Percentiles rank a stretch among this genome's conserved stretches.
These are phyloP conservation scores for Nothophytophthora sp. DNA, from an alignment of 352 stramenopile species.

Conservation along the genomic window DNA sequence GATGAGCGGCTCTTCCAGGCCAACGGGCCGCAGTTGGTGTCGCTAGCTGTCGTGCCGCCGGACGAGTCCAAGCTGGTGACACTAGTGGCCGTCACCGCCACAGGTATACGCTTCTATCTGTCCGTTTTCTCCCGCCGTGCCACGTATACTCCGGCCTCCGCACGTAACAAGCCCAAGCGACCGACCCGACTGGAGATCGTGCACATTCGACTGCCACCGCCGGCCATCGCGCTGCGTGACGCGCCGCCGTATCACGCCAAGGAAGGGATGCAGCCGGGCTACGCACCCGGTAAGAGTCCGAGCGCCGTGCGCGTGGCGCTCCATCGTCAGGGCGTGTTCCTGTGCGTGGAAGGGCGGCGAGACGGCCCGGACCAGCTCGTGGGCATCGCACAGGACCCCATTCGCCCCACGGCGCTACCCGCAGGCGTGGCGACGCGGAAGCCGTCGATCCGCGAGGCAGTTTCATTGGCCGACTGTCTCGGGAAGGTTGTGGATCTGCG, in stretches of 20 bases:
- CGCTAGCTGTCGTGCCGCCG: constrained; percentile 57
- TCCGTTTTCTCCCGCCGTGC: constrained; percentile 81
- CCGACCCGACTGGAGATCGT: constrained; percentile 74
- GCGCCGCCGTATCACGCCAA: constrained; percentile 84
- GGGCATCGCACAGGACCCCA: constrained; percentile 71
- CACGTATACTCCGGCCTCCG: constrained; percentile 35
- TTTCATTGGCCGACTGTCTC: constrained; percentile 75
- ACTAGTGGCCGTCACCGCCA: constrained; percentile 91
- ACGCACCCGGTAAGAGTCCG: constrained; percentile 76
- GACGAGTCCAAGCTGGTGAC: constrained; percentile 87
- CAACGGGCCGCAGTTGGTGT: constrained; percentile 67
- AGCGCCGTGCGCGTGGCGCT: constrained; percentile 79
- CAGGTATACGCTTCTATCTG: constrained; percentile 95
- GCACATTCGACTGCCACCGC: constrained; percentile 81
- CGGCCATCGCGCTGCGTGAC: constrained; percentile 65
- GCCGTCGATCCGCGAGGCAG: constrained; percentile 70
- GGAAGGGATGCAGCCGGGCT: constrained; percentile 86
- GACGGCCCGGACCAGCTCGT: constrained; percentile 83
- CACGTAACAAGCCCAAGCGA: constrained; percentile 46
- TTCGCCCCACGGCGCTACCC: constrained; percentile 61
- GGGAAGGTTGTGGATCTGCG: constrained; percentile 86
- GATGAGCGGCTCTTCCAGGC: constrained; percentile 82
- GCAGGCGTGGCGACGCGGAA: constrained; percentile 51
- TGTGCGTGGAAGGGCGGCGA: constrained; percentile 75
- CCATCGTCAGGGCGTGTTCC: constrained; percentile 77